A percentile compares a stretch with the other conserved stretches of the same genome.
phyloP scores from a whole-genome alignment of 1,284 basidiomycete species.

The Prillingera fragicola region DNA sequence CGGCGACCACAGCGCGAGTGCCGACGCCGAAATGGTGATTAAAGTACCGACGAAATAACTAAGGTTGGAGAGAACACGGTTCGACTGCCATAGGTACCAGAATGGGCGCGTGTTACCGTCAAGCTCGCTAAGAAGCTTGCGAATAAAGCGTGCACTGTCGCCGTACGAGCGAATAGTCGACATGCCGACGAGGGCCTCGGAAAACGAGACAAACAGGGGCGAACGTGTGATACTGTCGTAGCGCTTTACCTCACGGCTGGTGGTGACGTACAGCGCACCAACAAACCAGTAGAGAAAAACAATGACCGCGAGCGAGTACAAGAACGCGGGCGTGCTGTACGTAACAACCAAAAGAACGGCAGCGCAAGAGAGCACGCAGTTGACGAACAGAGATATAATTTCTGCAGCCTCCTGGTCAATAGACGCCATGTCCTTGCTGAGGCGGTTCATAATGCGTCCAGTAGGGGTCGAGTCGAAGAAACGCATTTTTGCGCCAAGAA shows the following conservation, averaged over 20 bases:
- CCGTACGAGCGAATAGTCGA: constrained; percentile 53
- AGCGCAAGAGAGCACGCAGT: constrained; percentile 32
- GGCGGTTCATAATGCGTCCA: constrained; percentile 53
- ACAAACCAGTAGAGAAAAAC: constrained; percentile 47
- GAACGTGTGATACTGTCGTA: constrained; percentile 53
- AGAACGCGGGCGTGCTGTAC: constrained; percentile 44
- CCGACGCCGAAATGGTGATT: constrained; percentile 49
- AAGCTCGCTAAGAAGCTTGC: constrained; percentile 47
- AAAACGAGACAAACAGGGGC: constrained; percentile 56
- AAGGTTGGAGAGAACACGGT: constrained; percentile 49
- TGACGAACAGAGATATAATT: constrained; percentile 44
- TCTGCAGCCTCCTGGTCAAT: constrained; percentile 50
- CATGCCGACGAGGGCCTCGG: constrained; percentile 49
- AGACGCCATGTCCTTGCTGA: constrained; percentile 51
- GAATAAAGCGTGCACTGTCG: constrained; percentile 50
- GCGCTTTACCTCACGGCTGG: constrained; percentile 54
- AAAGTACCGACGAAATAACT: constrained; percentile 50
- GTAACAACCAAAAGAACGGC: constrained; percentile 44
- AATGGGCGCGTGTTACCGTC: constrained; percentile 50
- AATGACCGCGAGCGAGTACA: constrained; percentile 47
- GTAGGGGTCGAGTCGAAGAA: constrained; percentile 49
- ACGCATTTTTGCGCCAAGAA: constrained; percentile 46
- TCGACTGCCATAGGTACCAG: constrained; percentile 48
- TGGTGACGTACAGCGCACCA: constrained; percentile 50
- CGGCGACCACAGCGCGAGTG: constrained; percentile 46